These are phyloP conservation scores for Colletotrichum eremochloae DNA, from an alignment of 2,329 filamentous ascomycete species.

Conservation along the genomic window DNA sequence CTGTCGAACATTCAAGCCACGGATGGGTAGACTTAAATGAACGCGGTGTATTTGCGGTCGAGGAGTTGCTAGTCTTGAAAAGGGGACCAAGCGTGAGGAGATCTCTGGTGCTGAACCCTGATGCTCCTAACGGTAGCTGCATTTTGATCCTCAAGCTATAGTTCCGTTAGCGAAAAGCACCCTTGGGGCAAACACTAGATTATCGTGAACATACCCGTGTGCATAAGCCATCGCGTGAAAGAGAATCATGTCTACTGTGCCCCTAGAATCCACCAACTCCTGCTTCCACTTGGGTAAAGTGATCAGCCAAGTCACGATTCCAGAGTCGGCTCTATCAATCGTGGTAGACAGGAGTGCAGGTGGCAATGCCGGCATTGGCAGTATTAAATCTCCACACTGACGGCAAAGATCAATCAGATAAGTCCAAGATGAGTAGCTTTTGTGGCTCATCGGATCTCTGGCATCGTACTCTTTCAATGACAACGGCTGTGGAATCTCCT, in stretches of 20 bases:
- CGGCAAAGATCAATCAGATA: conserved; percentile 55
- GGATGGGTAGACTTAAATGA: conserved; percentile 1
- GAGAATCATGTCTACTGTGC: conserved; percentile 54
- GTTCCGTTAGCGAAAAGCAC: background rate
- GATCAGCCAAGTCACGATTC: conserved; percentile 55
- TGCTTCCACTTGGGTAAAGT: conserved; percentile 56
- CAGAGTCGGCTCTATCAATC: conserved; percentile 52
- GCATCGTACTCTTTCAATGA: conserved; percentile 53
- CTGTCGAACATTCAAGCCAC: conserved; percentile 35
- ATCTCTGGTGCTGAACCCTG: conserved; percentile 26
- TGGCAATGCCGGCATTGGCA: conserved; percentile 46
- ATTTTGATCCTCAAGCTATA: conserved; percentile 28
- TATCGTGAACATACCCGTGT: conserved; percentile 48
- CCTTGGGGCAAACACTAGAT: background rate
- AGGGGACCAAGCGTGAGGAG: conserved; percentile 32
- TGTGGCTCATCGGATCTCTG: conserved; percentile 51
- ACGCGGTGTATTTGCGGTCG: background rate
- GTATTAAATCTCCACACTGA: conserved; percentile 50
- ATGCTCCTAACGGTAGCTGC: conserved; percentile 47
- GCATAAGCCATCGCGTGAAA: conserved; percentile 53
- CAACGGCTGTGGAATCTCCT: conserved; percentile 51
- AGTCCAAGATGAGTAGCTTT: conserved; percentile 55
- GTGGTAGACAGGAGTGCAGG: conserved; percentile 45
- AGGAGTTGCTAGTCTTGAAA: conserved; percentile 20
- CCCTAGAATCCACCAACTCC: conserved; percentile 53